Percentiles rank a stretch among this genome's conserved stretches.
Evolutionary conservation across 768 basidiomycete species (phyloP).

Genomic region (Kwoniella pini): DNA sequence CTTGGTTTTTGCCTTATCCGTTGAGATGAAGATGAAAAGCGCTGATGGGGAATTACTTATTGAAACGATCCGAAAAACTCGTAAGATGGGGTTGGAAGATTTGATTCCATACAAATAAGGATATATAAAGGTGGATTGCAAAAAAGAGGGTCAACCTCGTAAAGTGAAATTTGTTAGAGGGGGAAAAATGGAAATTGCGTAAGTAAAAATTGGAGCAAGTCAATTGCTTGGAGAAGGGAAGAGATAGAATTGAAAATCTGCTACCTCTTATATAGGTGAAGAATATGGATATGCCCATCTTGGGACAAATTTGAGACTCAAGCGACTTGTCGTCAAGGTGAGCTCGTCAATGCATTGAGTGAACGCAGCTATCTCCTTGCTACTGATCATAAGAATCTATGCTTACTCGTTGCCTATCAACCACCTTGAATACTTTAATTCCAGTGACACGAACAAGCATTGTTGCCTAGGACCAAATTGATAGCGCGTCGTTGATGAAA

Average conservation of each 20-base stretch:
- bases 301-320: background rate
- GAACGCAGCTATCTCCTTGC: too few species aligned
- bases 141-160: conserved; percentile 12
- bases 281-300: too few species aligned
- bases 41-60: too few species aligned
- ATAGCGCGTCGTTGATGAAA: too few species aligned
- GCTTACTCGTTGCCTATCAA: too few species aligned
- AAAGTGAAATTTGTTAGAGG: background rate
- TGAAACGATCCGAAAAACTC: too few species aligned
- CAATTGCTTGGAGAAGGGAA: conserved; percentile 14
- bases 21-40: background rate
- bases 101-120: too few species aligned
- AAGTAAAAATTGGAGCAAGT: conserved; percentile 1
- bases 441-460: too few species aligned
- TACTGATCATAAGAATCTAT: background rate
- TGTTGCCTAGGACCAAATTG: too few species aligned
- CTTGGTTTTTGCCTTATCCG: background rate
- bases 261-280: background rate
- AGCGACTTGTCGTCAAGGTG: background rate
- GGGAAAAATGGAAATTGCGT: background rate
- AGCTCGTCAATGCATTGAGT: background rate
- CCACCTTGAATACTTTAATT: too few species aligned
- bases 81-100: too few species aligned
- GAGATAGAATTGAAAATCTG: background rate
- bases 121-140: background rate